Base-by-base conservation (phyloP, 2,329 filamentous ascomycete genomes). In the Pseudogymnoascus destructans region DNA sequence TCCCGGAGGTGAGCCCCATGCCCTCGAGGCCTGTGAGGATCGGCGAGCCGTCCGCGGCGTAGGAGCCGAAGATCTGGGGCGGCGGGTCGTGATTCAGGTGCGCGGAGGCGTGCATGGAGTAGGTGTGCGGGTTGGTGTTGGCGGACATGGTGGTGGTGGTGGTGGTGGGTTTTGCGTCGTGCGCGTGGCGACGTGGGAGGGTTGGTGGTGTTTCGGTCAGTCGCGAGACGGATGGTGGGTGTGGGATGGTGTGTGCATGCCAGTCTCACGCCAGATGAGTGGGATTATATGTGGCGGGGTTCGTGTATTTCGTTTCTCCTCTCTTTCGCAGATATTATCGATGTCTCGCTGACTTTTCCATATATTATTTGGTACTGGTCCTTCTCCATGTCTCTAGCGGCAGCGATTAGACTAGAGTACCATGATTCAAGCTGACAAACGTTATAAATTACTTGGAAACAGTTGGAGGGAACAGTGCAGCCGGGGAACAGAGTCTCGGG, bases 61-160 rank as follows among this genome's bases (percentile, higher is more conserved):
- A 87, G 58, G 73, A 73, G 59, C 83, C 81, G 66, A 87, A 89
- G 58, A 88, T 81, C 68, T 86, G 84, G 27, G 84, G 81, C 61
- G 83, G 80, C 63, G 82, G 82, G 69, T 80, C 79, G 63, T 81
- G 82, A 69, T 82, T 81, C 73, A 85, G 46, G 23, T 54, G 36
- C 36, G 36, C 33, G n/a, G 33, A 36, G 33, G 33, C 33, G 33
- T 36, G 36, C 36, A 40, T 40, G 36, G 36, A 17, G 36, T 40
- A 40, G 36, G 1, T 40, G 17, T 40, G 36, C 0, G 10, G 17
- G 36, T 21, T 40, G 17, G 36, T 21, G 17, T 10, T 13, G 15
- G 36, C 5, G 5, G 36, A 13, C 17, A 21, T 40, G 7, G 5
- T 40, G 36, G 36, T 13, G 15, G 36, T 19, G 15, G 36, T 21